Evolutionary conservation across 257 asterid species (phyloP).

Genomic region (Sherardia arvensis): DNA sequence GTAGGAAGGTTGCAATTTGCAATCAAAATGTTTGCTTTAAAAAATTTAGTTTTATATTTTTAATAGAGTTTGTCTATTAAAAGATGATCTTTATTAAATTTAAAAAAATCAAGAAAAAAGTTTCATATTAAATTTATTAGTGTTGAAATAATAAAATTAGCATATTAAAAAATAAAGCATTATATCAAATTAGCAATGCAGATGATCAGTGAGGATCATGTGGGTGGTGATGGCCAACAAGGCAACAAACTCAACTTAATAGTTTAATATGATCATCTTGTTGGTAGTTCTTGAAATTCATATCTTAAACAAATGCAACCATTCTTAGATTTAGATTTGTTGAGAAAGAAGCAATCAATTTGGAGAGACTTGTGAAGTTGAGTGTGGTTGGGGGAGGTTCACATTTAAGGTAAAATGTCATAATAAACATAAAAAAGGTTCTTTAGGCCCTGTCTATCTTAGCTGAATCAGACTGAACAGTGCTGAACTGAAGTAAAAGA

Average conservation of each 20-base stretch:
- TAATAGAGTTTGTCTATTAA: too few species aligned
- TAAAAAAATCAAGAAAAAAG: too few species aligned
- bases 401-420: conserved; percentile 1
- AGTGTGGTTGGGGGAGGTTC: conserved; percentile 6
- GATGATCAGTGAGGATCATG: conserved; percentile 12
- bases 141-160: too few species aligned
- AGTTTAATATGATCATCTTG: not conserved
- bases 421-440: too few species aligned
- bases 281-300: conserved; percentile 6
- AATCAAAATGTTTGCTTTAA: too few species aligned
- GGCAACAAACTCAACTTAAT: conserved; percentile 13
- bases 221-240: conserved; percentile 19
- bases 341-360: too few species aligned
- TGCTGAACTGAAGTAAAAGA: too few species aligned
- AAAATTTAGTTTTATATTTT: too few species aligned
- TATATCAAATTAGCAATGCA: not conserved
- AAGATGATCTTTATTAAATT: too few species aligned
- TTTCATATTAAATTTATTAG: too few species aligned
- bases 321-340: conserved; percentile 17
- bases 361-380: not conserved
- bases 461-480: too few species aligned
- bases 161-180: not conserved
- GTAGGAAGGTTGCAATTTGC: not conserved
- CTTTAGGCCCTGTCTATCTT: too few species aligned
- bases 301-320: not conserved